Evolutionary conservation across 768 basidiomycete species (phyloP), one percentile per base, ranked within the genome.

Genomic region (Hydnomerulius pinastri): DNA sequence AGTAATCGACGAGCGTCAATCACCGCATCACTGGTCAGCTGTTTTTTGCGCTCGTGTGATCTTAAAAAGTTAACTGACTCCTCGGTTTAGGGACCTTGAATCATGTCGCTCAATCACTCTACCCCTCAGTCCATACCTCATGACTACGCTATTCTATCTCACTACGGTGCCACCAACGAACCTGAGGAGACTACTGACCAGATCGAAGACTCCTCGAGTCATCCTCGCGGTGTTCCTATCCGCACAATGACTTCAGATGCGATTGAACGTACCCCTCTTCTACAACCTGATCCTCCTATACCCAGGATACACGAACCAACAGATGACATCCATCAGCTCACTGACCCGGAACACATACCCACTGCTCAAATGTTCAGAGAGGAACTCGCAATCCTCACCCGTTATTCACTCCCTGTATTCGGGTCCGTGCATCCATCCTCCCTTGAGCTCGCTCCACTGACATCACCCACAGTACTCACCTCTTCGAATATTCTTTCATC

Each of bases 401-500:
- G 75, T 62, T 92, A 87, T 64, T 79, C 87, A 3, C 61, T 87
- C 15, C 89, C 89, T 4, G 81, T 91, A 28, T 84, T 86, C 52
- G 80, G 79, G 90, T 90, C 54, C 50, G 81, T 73, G 23, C 15
- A 27, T 47, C 6, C 12, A n/a, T 29, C 43, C 8, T 8, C 30
- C 24, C 30, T 36, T 42, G 12, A 25, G 1, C n/a, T 55, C 38
- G 35, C 18, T 40, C 9, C 23, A 21, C 54, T 56, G 21, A 54
- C 42, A 13, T 15, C 23, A 40, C 37, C 11, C 24, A 35, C 35
- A 91, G 90, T 6, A 86, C 90, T 3, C 87, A 90, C 54, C 43
- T 92, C 17, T 76, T 91, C 17, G 95, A 98, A 64, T 95, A 90
- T 66, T 90, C 87, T 8, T 81, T 98, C 28, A 80, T 92, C 39